A percentile compares a stretch with the other conserved stretches of the same genome.
Evolutionary conservation across 2,329 filamentous ascomycete genomes (phyloP).

Genomic region (Cladosporium velox): DNA sequence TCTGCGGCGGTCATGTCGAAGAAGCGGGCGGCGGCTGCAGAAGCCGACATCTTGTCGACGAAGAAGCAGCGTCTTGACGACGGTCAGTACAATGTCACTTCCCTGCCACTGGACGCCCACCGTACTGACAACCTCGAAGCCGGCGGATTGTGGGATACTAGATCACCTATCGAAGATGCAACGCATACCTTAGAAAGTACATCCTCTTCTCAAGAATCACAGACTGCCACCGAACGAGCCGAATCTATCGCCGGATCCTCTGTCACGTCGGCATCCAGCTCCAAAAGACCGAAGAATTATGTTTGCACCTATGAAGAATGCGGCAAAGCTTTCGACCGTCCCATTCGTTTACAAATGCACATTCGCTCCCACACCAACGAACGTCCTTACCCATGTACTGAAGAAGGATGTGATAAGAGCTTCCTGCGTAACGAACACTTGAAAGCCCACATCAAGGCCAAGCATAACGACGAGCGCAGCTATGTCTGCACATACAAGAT

Average conservation of each 20-base stretch:
- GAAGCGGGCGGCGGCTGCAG: slow-evolving; percentile 14
- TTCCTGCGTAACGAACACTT: slow-evolving; percentile 87
- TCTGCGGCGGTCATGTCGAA: slow-evolving; percentile 19
- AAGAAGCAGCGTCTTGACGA: slow-evolving; percentile 16
- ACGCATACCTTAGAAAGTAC: not conserved
- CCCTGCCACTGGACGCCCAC: not conserved
- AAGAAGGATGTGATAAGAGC: slow-evolving; percentile 73
- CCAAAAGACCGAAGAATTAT: slow-evolving; percentile 70
- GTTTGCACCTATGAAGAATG: slow-evolving; percentile 74
- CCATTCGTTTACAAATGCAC: slow-evolving; percentile 76
- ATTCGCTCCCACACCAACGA: slow-evolving; percentile 83
- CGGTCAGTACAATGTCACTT: not conserved
- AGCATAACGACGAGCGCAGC: slow-evolving; percentile 70
- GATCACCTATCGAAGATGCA: slow-evolving; percentile 3
- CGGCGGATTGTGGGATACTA: slow-evolving; percentile 5
- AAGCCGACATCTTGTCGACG: slow-evolving; percentile 1
- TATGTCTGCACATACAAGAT: slow-evolving; percentile 65
- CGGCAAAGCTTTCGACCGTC: slow-evolving; percentile 82
- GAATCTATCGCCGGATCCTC: slow-evolving; percentile 30
- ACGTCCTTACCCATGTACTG: slow-evolving; percentile 72
- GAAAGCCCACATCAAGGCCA: slow-evolving; percentile 79
- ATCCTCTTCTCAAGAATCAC: slow-evolving; percentile 10
- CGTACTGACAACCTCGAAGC: not conserved
- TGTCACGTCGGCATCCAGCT: slow-evolving; percentile 27
- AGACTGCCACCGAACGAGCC: slow-evolving; percentile 13